Percentiles rank a stretch among this genome's conserved stretches.
These are phyloP conservation scores for Tylopilus balloui DNA, from an alignment of 768 basidiomycete species.

Conservation along the genomic window DNA sequence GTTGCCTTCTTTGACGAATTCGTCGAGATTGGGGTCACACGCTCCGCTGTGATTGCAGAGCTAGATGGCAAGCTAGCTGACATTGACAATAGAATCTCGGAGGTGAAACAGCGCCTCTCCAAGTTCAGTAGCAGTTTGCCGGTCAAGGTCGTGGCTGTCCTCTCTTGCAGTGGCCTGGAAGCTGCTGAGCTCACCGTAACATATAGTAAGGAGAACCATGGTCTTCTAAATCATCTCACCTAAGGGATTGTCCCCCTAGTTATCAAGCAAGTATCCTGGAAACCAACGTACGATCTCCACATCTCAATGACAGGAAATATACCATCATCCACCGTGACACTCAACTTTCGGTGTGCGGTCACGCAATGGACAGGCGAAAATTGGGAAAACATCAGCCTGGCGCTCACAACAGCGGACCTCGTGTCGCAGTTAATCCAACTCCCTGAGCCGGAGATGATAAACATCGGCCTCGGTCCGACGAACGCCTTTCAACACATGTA, in stretches of 20 bases:
- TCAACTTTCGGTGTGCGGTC: conserved; percentile 30
- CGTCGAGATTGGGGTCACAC: conserved; percentile 16
- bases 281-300: conserved; percentile 19
- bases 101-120: conserved; percentile 10
- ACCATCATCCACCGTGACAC: conserved; percentile 14
- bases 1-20: conserved; percentile 22
- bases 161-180: conserved; percentile 8
- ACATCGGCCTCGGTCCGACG: conserved; percentile 8
- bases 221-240: not conserved
- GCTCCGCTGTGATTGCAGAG: conserved; percentile 14
- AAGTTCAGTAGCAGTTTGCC: not conserved
- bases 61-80: conserved; percentile 15
- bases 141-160: conserved; percentile 6
- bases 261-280: conserved; percentile 17
- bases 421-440: conserved; percentile 18
- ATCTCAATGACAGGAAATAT: conserved; percentile 6
- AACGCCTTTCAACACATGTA: not conserved
- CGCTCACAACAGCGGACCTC: conserved; percentile 24
- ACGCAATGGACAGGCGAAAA: conserved; percentile 29
- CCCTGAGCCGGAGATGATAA: conserved; percentile 18
- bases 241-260: conserved; percentile 2
- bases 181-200: conserved; percentile 14
- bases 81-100: conserved; percentile 6
- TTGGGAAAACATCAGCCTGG: conserved; percentile 27
- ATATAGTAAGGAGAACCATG: conserved; percentile 11